These are phyloP conservation scores for Auricularia cornea DNA, from an alignment of 768 basidiomycete species.

Conservation along the genomic window DNA sequence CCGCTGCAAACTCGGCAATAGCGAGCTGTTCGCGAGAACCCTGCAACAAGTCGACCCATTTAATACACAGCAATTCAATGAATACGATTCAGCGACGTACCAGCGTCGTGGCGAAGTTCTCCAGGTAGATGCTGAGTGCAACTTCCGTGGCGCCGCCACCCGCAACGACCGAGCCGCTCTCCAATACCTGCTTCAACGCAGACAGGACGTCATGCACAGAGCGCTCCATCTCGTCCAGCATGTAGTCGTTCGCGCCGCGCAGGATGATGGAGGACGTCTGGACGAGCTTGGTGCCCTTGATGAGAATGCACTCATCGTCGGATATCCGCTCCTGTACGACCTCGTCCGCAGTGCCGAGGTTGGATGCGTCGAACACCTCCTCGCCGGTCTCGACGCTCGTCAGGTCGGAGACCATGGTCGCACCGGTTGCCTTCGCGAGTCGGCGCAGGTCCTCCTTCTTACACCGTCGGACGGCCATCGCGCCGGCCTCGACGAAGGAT, in stretches of 20 bases:
- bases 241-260: conserved; percentile 96
- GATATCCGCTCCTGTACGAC: conserved; percentile 94
- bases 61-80: not conserved
- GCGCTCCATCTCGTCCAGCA: conserved; percentile 99
- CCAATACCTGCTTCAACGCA: conserved; percentile 92
- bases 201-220: conserved; percentile 91
- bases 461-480: conserved; percentile 96
- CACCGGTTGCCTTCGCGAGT: conserved; percentile 95
- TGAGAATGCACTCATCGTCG: conserved; percentile 95
- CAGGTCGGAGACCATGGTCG: conserved; percentile 82
- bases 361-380: conserved; percentile 89
- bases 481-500: conserved; percentile 97
- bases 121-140: conserved; percentile 92
- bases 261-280: conserved; percentile 88
- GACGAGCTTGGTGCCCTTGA: conserved; percentile 97
- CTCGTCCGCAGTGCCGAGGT: conserved; percentile 89
- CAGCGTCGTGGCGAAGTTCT: conserved; percentile 97
- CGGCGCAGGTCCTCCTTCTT: conserved; percentile 95
- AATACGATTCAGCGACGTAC: conserved; percentile 39
- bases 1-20: conserved; percentile 95
- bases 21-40: conserved; percentile 97
- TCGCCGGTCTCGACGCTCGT: conserved; percentile 91
- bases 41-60: conserved; percentile 32
- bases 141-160: conserved; percentile 97
- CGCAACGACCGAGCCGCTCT: conserved; percentile 92